Base-by-base conservation (phyloP, 176 grass and related monocot species). In the Lolium rigidum region DNA sequence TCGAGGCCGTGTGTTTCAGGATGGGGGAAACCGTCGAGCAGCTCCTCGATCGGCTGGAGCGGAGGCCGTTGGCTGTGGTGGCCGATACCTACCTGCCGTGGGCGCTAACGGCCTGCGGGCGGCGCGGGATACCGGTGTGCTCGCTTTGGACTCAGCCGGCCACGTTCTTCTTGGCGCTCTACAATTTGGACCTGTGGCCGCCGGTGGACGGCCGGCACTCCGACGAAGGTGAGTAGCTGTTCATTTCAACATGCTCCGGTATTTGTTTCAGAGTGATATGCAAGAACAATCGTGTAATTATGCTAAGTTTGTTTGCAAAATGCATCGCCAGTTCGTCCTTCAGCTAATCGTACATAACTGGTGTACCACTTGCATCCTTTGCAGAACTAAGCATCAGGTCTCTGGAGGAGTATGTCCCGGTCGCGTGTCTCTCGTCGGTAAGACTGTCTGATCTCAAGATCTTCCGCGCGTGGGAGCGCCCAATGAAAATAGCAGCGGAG, bases 71-170 rank as follows among this genome's bases (percentile, higher is more conserved):
- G 25, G 83, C 80, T 8, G 60, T 95, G 74, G 4, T 95, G 71
- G 93, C 52, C 1, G 90, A 95, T 70, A 88, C 83, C 24, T 88
- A 70, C 77, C 52, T 92, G 28, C 66, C 86, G 8, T 95, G 93
- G 93, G 88, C 74, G 9, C 76, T 94, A 22, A 20, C 41, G 14
- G 59, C 55, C 51, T 89, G 89, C 20, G 88, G 78, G 28, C 38
- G 48, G 70, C 82, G 76, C 44, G 86, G 83, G 51, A 87, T 94
- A 81, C 89, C 87, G 54, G 84, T 94, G 37, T 86, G 86, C 87
- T 94, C 87, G 37, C 52, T 94, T 9, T 91, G 77, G 79, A 78
- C 92, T 13, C 86, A 82, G 84, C 41, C 92, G 2, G 87, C 87
- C 60, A 83, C 79, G 28, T 94, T 56, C 70, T 89, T 89, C 76